Evolutionary conservation across 208 protist genomes (phyloP).

Genomic region (Acanthamoeba divionensis): DNA sequence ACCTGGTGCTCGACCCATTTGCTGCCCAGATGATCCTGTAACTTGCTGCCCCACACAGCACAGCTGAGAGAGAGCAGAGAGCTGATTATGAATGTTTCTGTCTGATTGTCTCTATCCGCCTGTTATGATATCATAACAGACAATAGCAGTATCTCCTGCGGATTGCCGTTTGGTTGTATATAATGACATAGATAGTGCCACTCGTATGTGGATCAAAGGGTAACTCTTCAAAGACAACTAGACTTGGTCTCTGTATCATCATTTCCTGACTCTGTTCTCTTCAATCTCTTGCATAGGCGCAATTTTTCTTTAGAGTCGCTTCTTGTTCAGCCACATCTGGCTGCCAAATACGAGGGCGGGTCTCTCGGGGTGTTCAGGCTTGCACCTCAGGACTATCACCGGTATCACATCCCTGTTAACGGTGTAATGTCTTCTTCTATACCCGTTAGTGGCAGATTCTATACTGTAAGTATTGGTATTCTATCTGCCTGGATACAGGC

Average conservation of each 20-base stretch:
- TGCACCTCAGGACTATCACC: constrained; percentile 81
- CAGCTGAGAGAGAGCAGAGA: no score
- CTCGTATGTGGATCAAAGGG: constrained; percentile 53
- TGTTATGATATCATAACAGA: not conserved
- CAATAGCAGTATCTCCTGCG: constrained; percentile 40
- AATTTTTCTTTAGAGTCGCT: not conserved
- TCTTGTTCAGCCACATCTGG: not conserved
- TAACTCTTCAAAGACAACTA: not conserved
- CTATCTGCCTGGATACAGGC: not conserved
- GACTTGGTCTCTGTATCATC: no score
- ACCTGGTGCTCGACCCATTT: not conserved
- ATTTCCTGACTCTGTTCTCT: not conserved
- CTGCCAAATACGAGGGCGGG: constrained; percentile 4
- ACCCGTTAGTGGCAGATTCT: constrained; percentile 62
- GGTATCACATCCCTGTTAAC: constrained; percentile 72
- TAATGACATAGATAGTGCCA: not conserved
- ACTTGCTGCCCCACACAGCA: not conserved
- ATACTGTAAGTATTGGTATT: constrained; percentile 60
- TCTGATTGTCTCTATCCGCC: no score
- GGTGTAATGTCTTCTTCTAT: constrained; percentile 57
- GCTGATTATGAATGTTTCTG: no score
- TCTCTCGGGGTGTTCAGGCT: constrained; percentile 53
- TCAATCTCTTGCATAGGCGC: not conserved
- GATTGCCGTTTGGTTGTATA: constrained; percentile 41
- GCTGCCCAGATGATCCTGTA: constrained; percentile 27